phyloP scores from a whole-genome alignment of 345 rosid species.

The Excoecaria agallocha region DNA sequence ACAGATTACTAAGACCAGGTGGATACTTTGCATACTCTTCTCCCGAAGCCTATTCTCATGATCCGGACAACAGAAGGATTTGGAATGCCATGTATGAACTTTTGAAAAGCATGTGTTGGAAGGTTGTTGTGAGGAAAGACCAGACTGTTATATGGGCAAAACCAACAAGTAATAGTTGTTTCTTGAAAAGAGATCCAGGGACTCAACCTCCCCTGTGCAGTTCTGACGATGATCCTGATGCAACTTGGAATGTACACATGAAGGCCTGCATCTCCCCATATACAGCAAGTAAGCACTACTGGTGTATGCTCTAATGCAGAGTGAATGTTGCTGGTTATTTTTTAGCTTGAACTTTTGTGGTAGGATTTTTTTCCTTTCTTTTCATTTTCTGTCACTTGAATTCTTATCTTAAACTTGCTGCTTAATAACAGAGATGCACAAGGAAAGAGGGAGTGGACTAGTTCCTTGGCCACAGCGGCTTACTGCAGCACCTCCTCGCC shows the following conservation, averaged over 20 bases:
- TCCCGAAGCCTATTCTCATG: slow-evolving; percentile 95
- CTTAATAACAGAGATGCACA: slow-evolving; percentile 60
- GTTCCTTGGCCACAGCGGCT: slow-evolving; percentile 91
- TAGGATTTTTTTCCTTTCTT: neutral
- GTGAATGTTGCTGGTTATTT: neutral
- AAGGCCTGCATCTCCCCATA: slow-evolving; percentile 87
- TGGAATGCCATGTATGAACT: slow-evolving; percentile 82
- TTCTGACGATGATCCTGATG: slow-evolving; percentile 78
- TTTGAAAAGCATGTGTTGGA: slow-evolving; percentile 92
- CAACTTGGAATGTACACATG: slow-evolving; percentile 81
- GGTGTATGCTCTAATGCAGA: neutral
- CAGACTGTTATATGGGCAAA: slow-evolving; percentile 96
- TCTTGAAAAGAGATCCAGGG: slow-evolving; percentile 62
- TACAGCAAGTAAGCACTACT: slow-evolving; percentile 60
- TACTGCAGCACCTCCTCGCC: slow-evolving; percentile 67
- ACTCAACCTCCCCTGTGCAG: slow-evolving; percentile 75
- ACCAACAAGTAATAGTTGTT: slow-evolving; percentile 81
- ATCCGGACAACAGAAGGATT: slow-evolving; percentile 73
- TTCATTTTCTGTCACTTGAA: neutral
- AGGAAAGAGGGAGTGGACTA: slow-evolving; percentile 73
- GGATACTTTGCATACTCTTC: slow-evolving; percentile 96
- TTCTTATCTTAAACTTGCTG: neutral
- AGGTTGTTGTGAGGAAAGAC: slow-evolving; percentile 59
- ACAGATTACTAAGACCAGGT: slow-evolving; percentile 92
- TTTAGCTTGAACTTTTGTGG: neutral